Base-by-base conservation (phyloP, 768 basidiomycete species). In the Leccinum variicolor region DNA sequence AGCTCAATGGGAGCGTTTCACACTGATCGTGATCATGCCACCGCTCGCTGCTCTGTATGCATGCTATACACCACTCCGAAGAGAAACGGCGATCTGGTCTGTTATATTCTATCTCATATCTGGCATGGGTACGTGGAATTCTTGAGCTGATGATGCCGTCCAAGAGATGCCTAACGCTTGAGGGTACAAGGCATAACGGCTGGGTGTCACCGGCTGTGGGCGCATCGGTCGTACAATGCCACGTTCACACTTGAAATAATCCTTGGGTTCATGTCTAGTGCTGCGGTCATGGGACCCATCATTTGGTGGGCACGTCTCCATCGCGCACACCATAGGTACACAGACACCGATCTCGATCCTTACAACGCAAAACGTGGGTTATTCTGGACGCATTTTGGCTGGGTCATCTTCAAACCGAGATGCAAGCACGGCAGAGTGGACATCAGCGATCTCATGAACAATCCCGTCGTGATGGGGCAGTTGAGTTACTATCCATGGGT, bases 1-100 rank as follows among this genome's bases (percentile, higher is more conserved):
- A 64, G 72, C 89, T 62, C 83, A 87, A 71, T 92, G 85, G 82
- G 79, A 90, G 64, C 86, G 80, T 64, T 79, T 87, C 68, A 63
- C 76, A 59, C 82, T 89, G 64, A 79, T 93, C 63, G 83, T 82
- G 56, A 59, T 89, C 66, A 87, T 86, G 1, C 93, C 93, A 15
- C 46, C 81, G 19, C 69, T 93, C 56, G 82, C 91, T 57, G 68
- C 88, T 69, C 79, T 87, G 73, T 92, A 89, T 46, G 78, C 84
- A 31, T 76, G 73, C 62, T 60, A 46, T 26, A 58, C 47, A 8
- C 52, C 46, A n/a, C 56, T 55, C 45, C 46, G 3, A 21, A 21
- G 36, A 17, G 47, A 58, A 47, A 55, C 53, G 14, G 39, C 39
- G 17, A 26, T 50, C 14, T 58, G 57, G 36, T 49, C 57, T 25